Evolutionary conservation across 805 yeast genomes (phyloP).

Genomic region (Candida coleopterorum): DNA sequence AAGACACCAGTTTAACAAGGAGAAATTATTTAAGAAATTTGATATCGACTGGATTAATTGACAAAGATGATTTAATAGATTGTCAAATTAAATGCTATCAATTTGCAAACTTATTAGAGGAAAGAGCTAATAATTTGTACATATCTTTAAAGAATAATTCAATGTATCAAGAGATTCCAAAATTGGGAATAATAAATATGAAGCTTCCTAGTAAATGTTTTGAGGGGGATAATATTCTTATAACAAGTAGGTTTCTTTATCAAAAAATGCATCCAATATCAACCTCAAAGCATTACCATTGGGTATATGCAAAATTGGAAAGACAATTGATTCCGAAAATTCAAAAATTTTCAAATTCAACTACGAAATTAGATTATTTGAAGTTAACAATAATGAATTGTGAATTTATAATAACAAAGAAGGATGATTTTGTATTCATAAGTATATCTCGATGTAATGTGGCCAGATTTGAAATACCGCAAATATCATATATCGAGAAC

Average conservation of each 20-base stretch:
- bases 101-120: slow-evolving; percentile 7
- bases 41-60: slow-evolving; percentile 10
- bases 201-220: slow-evolving; percentile 10
- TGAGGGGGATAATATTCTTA: slow-evolving; percentile 11
- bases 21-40: slow-evolving; percentile 53
- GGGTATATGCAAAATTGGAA: slow-evolving; percentile 36
- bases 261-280: slow-evolving; percentile 23
- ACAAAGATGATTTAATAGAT: not conserved
- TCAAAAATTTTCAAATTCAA: slow-evolving; percentile 2
- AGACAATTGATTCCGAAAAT: slow-evolving; percentile 27
- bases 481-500: not conserved
- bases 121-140: slow-evolving; percentile 8
- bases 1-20: slow-evolving; percentile 46
- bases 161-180: not conserved
- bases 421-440: slow-evolving; percentile 8
- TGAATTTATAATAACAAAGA: slow-evolving; percentile 11
- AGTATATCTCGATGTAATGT: slow-evolving; percentile 21
- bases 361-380: not conserved
- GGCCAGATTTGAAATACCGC: slow-evolving; percentile 9
- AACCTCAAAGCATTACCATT: slow-evolving; percentile 31
- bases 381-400: slow-evolving; percentile 21
- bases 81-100: slow-evolving; percentile 2
- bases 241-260: slow-evolving; percentile 27
- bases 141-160: slow-evolving; percentile 2
- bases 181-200: slow-evolving; percentile 7